These are phyloP conservation scores for Jacaranda mimosifolia DNA, from an alignment of 257 asterid species.

Conservation along the genomic window DNA sequence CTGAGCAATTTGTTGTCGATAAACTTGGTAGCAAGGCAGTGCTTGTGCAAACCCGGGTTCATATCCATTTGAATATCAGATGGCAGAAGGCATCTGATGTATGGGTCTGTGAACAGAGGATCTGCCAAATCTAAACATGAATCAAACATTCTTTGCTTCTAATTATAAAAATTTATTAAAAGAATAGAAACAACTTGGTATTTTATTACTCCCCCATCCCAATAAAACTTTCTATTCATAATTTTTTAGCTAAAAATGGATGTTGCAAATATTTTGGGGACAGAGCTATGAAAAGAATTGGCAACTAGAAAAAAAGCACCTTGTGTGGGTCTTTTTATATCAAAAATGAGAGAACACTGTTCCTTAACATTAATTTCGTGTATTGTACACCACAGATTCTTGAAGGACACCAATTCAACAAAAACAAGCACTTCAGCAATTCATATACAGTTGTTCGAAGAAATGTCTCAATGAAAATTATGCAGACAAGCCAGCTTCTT, in stretches of 20 bases:
- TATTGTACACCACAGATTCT: background rate
- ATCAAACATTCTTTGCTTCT: background rate
- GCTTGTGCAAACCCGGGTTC: slow-evolving; percentile 50
- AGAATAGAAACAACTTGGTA: background rate
- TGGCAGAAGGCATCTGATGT: slow-evolving; percentile 74
- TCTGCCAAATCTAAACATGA: slow-evolving; percentile 50
- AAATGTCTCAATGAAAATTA: slow-evolving; percentile 36
- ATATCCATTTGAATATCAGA: slow-evolving; percentile 40
- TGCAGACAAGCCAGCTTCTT: background rate
- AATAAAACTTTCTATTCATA: background rate
- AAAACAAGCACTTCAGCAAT: slow-evolving; percentile 1
- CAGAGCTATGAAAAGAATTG: background rate
- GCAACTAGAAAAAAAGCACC: background rate
- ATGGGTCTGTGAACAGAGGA: slow-evolving; percentile 79
- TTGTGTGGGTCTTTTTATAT: background rate
- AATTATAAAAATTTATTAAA: no score
- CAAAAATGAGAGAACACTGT: background rate
- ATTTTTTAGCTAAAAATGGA: background rate
- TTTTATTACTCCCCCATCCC: background rate
- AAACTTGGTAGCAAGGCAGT: slow-evolving; percentile 81
- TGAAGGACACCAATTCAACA: background rate
- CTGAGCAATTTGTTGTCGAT: slow-evolving; percentile 73
- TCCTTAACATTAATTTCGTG: background rate
- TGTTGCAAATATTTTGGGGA: background rate
- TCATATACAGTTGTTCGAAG: slow-evolving; percentile 26